These are phyloP conservation scores for Alternaria arbusti DNA, from an alignment of 2,329 filamentous ascomycete genomes.

Conservation along the genomic window DNA sequence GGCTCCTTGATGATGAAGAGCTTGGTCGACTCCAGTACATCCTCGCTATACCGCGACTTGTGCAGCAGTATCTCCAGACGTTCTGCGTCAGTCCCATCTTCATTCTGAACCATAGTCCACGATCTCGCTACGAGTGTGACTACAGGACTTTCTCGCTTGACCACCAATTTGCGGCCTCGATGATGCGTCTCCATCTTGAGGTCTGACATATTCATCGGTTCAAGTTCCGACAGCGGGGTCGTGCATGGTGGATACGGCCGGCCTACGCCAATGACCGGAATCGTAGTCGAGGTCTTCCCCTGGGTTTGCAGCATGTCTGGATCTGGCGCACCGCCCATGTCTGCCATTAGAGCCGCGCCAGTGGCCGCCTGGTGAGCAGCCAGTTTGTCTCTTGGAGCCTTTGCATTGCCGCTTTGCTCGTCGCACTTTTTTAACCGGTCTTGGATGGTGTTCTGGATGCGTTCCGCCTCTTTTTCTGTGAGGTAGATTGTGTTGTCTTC, in stretches of 20 bases:
- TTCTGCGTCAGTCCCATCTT: constrained; percentile 48
- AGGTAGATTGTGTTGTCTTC: constrained; percentile 34
- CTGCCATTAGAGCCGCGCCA: constrained; percentile 38
- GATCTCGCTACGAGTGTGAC: constrained; percentile 39
- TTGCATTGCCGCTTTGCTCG: constrained; percentile 21
- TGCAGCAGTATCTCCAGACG: constrained; percentile 38
- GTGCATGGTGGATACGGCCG: constrained; percentile 34
- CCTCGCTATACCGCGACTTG: constrained; percentile 33
- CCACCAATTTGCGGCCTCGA: constrained; percentile 44
- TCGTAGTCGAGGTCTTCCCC: constrained; percentile 20
- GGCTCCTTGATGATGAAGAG: constrained; percentile 62
- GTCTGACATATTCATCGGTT: constrained; percentile 41
- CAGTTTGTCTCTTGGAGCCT: constrained; percentile 28
- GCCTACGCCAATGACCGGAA: constrained; percentile 31
- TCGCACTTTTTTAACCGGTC: constrained; percentile 23
- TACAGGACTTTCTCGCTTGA: constrained; percentile 43
- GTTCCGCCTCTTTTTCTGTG: constrained; percentile 35
- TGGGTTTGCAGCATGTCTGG: constrained; percentile 25
- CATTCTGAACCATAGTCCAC: constrained; percentile 40
- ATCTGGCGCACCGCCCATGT: constrained; percentile 37
- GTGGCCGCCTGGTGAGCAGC: constrained; percentile 34
- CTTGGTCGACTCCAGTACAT: constrained; percentile 44
- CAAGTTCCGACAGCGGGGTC: constrained; percentile 16
- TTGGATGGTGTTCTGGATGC: constrained; percentile 32
- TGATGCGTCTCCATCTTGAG: constrained; percentile 52